Evolutionary conservation across 1,139 yeast species (phyloP).

Genomic region (Scheffersomyces segobiensis): DNA sequence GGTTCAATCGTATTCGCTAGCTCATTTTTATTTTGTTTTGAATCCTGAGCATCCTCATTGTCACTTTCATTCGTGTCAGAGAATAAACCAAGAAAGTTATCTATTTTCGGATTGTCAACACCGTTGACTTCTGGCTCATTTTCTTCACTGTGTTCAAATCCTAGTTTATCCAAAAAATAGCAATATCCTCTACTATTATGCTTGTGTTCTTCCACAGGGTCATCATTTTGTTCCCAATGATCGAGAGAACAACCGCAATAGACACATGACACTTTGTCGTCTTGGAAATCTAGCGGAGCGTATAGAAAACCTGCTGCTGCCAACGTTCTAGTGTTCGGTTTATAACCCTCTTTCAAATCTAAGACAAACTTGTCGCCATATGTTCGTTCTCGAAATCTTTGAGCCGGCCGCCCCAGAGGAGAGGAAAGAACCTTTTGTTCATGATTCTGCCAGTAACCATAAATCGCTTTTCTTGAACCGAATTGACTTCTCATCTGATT

Average conservation of each 20-base stretch:
- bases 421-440: slow-evolving; percentile 10
- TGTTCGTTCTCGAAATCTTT: slow-evolving; percentile 48
- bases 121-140: neutral
- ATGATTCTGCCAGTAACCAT: slow-evolving; percentile 11
- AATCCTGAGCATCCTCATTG: neutral
- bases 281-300: slow-evolving; percentile 42
- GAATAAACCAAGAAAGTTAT: neutral
- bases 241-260: slow-evolving; percentile 70
- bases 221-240: slow-evolving; percentile 72
- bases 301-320: slow-evolving; percentile 58
- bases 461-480: slow-evolving; percentile 4
- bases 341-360: slow-evolving; percentile 32
- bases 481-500: slow-evolving; percentile 11
- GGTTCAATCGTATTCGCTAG: neutral
- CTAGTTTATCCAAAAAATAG: slow-evolving; percentile 32
- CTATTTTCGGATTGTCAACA: neutral
- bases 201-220: slow-evolving; percentile 57
- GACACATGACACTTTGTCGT: slow-evolving; percentile 70
- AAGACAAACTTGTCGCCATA: slow-evolving; percentile 59
- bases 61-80: neutral
- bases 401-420: slow-evolving; percentile 37
- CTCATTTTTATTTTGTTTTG: no score
- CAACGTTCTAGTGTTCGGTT: slow-evolving; percentile 41
- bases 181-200: slow-evolving; percentile 48
- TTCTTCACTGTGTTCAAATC: neutral